Percentiles rank a stretch among this genome's conserved stretches.
These are phyloP conservation scores for Mortierella sp. DNA, from an alignment of 371 early-diverging fungal species.

Conservation along the genomic window DNA sequence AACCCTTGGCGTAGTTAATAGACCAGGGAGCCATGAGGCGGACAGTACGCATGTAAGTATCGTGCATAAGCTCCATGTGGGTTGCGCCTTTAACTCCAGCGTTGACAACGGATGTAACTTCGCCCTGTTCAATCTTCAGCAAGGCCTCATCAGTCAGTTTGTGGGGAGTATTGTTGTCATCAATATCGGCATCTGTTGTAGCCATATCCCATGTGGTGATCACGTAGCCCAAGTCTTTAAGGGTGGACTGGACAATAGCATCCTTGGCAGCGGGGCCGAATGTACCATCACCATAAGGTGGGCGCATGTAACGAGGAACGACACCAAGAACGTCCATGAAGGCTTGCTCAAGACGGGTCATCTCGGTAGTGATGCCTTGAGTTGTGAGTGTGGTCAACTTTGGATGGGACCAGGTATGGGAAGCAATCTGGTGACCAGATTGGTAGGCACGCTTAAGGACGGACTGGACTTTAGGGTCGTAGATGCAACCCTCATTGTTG, in stretches of 20 bases:
- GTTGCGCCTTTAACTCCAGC: slow-evolving; percentile 19
- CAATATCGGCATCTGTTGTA: slow-evolving; percentile 41
- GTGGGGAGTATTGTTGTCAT: slow-evolving; percentile 32
- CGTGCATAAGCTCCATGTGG: slow-evolving; percentile 53
- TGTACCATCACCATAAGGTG: slow-evolving; percentile 64
- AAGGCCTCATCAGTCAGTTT: slow-evolving; percentile 24
- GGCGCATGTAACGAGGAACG: slow-evolving; percentile 59
- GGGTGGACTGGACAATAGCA: slow-evolving; percentile 30
- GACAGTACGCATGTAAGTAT: slow-evolving; percentile 43
- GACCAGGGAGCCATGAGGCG: slow-evolving; percentile 33
- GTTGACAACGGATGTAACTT: slow-evolving; percentile 25
- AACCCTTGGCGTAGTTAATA: slow-evolving; percentile 25
- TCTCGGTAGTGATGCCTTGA: slow-evolving; percentile 44
- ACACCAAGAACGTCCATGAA: slow-evolving; percentile 53
- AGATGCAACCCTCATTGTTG: slow-evolving; percentile 48
- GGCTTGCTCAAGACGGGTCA: slow-evolving; percentile 51
- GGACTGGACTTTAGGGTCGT: slow-evolving; percentile 33
- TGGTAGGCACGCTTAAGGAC: slow-evolving; percentile 53
- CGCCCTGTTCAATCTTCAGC: slow-evolving; percentile 17
- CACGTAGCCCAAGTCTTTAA: slow-evolving; percentile 41
- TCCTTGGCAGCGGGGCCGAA: slow-evolving; percentile 37
- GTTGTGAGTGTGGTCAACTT: slow-evolving; percentile 27
- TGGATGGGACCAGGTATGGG: slow-evolving; percentile 61
- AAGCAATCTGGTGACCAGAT: slow-evolving; percentile 58
- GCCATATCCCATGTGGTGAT: slow-evolving; percentile 52